phyloP scores from a whole-genome alignment of 1,284 basidiomycete species.

The Ganoderma multipileum region DNA sequence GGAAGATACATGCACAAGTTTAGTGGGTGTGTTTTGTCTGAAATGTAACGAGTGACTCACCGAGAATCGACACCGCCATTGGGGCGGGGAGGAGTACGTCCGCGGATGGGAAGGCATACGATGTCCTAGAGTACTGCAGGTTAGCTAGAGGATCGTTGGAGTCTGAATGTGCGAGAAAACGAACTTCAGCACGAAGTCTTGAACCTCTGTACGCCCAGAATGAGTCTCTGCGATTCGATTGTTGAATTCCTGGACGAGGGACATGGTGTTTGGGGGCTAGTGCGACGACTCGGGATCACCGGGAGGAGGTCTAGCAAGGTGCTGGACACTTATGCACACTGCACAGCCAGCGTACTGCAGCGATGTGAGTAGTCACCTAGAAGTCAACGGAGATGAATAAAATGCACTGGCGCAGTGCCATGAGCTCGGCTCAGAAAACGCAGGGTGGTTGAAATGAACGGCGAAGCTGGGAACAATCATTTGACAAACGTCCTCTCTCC shows the following conservation, averaged over 20 bases:
- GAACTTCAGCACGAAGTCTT: constrained; percentile 17
- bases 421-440: not conserved
- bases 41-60: not conserved
- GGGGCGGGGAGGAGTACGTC: constrained; percentile 21
- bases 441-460: not conserved
- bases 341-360: not conserved
- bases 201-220: constrained; percentile 13
- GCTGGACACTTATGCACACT: not conserved
- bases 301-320: not conserved
- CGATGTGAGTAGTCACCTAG: not conserved
- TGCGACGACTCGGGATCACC: not conserved
- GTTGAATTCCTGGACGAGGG: constrained; percentile 13
- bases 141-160: not conserved
- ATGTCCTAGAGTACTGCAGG: not conserved
- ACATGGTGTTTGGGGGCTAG: constrained; percentile 1
- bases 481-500: not conserved
- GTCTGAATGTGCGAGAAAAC: not conserved
- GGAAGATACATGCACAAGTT: not conserved
- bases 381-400: not conserved
- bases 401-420: not conserved
- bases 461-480: not conserved
- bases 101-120: constrained; percentile 19
- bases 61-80: constrained; percentile 19
- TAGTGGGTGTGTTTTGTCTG: not conserved
- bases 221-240: constrained; percentile 15